Evolutionary conservation across 1,284 basidiomycete species (phyloP).

Genomic region (Puccinia triticina): DNA sequence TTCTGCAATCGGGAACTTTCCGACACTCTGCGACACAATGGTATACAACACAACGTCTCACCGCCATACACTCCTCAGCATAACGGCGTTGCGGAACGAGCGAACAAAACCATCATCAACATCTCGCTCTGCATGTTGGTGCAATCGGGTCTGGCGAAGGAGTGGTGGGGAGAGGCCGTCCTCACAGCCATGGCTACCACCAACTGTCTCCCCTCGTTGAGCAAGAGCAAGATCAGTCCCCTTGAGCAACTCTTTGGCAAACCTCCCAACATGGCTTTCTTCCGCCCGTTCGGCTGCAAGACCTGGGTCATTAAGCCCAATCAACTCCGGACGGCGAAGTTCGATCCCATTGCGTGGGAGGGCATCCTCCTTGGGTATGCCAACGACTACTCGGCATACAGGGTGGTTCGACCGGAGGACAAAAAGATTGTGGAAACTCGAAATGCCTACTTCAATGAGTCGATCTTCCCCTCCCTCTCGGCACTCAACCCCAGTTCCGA

Average conservation of each 20-base stretch:
- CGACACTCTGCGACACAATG: too few relatives aligned
- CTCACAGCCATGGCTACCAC: not conserved
- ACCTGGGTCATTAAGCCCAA: too few relatives aligned
- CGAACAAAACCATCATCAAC: too few relatives aligned
- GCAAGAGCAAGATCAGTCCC: too few relatives aligned
- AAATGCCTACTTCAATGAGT: constrained; percentile 7
- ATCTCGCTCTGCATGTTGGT: not conserved
- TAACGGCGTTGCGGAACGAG: too few relatives aligned
- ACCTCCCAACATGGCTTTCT: too few relatives aligned
- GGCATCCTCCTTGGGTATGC: not conserved
- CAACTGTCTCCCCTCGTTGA: too few relatives aligned
- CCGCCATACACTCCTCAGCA: too few relatives aligned
- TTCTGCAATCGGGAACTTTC: too few relatives aligned
- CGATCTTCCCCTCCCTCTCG: not conserved
- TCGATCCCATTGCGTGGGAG: not conserved
- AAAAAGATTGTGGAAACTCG: not conserved
- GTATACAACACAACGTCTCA: too few relatives aligned
- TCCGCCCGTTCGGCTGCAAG: too few relatives aligned
- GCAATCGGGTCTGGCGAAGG: not conserved
- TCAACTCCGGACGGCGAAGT: not conserved
- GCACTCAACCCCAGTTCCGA: not conserved
- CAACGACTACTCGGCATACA: not conserved
- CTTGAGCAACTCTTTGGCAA: too few relatives aligned
- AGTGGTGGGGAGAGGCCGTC: constrained; percentile 16
- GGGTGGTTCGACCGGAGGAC: not conserved